These are phyloP conservation scores for Aspergillus fumigatiaffinis DNA, from an alignment of 2,329 filamentous ascomycete genomes.

Conservation along the genomic window DNA sequence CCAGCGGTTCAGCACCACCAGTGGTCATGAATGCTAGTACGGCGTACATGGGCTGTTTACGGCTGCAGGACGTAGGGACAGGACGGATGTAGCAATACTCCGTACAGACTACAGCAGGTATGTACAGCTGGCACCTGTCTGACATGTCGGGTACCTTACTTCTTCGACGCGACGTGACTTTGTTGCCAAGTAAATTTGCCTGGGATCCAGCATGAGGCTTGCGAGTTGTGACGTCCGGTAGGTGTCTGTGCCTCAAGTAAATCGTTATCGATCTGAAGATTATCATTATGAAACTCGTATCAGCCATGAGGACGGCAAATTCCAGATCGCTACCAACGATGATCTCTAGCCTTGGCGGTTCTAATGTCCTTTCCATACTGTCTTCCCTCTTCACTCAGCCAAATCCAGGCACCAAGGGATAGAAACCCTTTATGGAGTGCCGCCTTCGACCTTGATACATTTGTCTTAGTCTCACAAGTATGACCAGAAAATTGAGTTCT, in stretches of 20 bases:
- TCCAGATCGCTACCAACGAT: background rate
- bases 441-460: background rate
- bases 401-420: background rate
- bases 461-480: background rate
- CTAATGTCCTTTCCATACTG: background rate
- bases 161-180: background rate
- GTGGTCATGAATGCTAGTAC: background rate
- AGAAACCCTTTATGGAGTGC: background rate
- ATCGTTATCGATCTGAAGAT: background rate
- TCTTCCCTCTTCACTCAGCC: background rate
- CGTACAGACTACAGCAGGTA: background rate
- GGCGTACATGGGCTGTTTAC: background rate
- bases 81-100: background rate
- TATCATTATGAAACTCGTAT: background rate
- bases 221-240: too few relatives aligned
- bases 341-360: background rate
- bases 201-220: background rate
- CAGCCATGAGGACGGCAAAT: background rate
- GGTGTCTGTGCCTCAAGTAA: background rate
- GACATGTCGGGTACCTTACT: background rate
- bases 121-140: background rate
- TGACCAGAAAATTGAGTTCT: background rate
- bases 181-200: background rate
- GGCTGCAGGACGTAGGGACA: background rate
- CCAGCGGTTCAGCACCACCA: background rate